These are phyloP conservation scores for Echium plantagineum DNA, from an alignment of 257 asterid genomes.

Conservation along the genomic window DNA sequence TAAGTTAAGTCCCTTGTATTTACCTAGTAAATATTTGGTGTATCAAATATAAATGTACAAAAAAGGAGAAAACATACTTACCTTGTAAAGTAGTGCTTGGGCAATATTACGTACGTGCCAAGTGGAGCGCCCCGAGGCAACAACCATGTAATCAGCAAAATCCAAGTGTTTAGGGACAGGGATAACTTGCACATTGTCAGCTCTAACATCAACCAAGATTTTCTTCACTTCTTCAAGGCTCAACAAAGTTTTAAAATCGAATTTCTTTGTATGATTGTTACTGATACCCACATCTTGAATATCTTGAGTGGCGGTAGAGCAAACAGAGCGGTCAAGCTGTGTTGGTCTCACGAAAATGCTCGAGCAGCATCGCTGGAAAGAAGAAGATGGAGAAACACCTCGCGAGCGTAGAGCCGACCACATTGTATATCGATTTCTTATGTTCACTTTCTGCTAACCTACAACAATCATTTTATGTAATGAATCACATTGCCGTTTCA, in stretches of 20 bases:
- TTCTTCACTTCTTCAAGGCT: conserved; percentile 76
- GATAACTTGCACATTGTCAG: conserved; percentile 62
- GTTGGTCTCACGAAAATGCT: neutral
- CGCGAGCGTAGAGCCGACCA: conserved; percentile 44
- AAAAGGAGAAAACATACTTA: conserved; percentile 19
- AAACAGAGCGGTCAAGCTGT: conserved; percentile 21
- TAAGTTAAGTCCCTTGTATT: neutral
- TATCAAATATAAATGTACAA: neutral
- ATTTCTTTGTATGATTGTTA: neutral
- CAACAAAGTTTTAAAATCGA: conserved; percentile 31
- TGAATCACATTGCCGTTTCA: neutral
- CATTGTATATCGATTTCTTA: conserved; percentile 20
- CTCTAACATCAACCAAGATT: conserved; percentile 69
- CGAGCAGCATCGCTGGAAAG: conserved; percentile 15
- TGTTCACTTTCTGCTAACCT: neutral
- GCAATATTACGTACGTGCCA: conserved; percentile 97
- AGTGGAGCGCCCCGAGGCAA: conserved; percentile 87
- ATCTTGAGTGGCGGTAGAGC: conserved; percentile 19
- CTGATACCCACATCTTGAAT: neutral
- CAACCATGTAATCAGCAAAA: conserved; percentile 70
- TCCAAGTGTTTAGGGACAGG: conserved; percentile 54
- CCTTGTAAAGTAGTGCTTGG: conserved; percentile 85
- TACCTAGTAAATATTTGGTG: neutral
- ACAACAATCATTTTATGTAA: neutral
- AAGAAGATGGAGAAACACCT: conserved; percentile 21